Evolutionary conservation across 495 filamentous ascomycete genomes (phyloP).

Genomic region (Penicillium taxi): DNA sequence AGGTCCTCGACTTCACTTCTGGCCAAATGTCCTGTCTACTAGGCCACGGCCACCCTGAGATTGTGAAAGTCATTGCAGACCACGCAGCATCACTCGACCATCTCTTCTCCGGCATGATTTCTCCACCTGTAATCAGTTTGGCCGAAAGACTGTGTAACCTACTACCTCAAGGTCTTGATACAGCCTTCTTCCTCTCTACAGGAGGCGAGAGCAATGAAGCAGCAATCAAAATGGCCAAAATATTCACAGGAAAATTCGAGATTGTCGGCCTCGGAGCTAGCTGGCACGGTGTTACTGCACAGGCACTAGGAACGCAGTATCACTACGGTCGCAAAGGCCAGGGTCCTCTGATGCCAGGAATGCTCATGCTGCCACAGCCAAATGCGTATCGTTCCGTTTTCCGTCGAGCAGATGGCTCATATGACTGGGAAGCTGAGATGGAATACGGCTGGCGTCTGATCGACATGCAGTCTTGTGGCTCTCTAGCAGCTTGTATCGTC

Average conservation of each 20-base stretch:
- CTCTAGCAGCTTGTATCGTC: slow-evolving; percentile 47
- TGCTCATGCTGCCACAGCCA: slow-evolving; percentile 42
- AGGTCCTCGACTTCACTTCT: slow-evolving; percentile 41
- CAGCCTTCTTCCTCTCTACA: slow-evolving; percentile 42
- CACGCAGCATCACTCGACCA: slow-evolving; percentile 40
- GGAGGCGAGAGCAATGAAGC: slow-evolving; percentile 44
- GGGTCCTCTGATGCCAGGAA: slow-evolving; percentile 29
- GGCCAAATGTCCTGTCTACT: slow-evolving; percentile 47
- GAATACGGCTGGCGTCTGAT: slow-evolving; percentile 47
- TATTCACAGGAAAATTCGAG: slow-evolving; percentile 46
- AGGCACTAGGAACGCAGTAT: slow-evolving; percentile 38
- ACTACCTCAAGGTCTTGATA: slow-evolving; percentile 36
- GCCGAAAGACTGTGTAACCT: slow-evolving; percentile 31
- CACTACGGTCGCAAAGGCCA: slow-evolving; percentile 38
- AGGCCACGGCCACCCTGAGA: slow-evolving; percentile 44
- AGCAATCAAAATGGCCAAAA: slow-evolving; percentile 44
- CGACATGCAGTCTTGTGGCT: slow-evolving; percentile 44
- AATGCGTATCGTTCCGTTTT: slow-evolving; percentile 48
- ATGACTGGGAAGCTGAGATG: slow-evolving; percentile 51
- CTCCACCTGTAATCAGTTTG: slow-evolving; percentile 38
- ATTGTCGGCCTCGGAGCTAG: slow-evolving; percentile 38
- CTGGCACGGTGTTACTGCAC: slow-evolving; percentile 27
- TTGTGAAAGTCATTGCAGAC: slow-evolving; percentile 34
- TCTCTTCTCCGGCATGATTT: slow-evolving; percentile 43
- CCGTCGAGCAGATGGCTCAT: slow-evolving; percentile 39